Evolutionary conservation across 1,284 basidiomycete species (phyloP).

Genomic region (Irpex sp.): DNA sequence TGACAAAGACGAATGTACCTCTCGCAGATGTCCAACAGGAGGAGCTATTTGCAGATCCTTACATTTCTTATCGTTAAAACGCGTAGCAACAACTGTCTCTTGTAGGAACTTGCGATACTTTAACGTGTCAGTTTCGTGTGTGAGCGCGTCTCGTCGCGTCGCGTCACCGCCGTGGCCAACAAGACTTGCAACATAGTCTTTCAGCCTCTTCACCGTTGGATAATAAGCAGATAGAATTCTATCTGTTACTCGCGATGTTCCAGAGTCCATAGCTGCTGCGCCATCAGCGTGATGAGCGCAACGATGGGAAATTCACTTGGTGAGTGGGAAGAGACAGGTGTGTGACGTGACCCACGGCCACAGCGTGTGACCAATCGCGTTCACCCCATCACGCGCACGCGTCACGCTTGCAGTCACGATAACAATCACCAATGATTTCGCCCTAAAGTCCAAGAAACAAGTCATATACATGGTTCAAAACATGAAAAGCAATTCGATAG

Average conservation of each 20-base stretch:
- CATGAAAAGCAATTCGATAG: conserved; percentile 1
- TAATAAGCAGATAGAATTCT: conserved; percentile 35
- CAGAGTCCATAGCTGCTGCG: neutral
- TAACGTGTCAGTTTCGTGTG: conserved; percentile 15
- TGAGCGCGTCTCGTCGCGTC: neutral
- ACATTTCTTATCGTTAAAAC: neutral
- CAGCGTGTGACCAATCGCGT: neutral
- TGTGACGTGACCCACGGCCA: neutral
- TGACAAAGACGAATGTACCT: conserved; percentile 33
- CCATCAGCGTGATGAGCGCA: neutral
- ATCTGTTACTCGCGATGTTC: neutral
- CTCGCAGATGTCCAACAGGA: conserved; percentile 49
- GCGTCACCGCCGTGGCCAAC: conserved; percentile 22
- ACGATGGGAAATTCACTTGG: neutral
- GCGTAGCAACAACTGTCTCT: conserved; percentile 38
- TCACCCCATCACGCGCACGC: neutral
- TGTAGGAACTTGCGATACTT: conserved; percentile 39
- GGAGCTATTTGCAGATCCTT: conserved; percentile 14
- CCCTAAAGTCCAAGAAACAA: neutral
- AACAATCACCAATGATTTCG: neutral
- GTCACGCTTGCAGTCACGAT: neutral
- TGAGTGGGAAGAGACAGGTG: neutral
- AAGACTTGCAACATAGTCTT: conserved; percentile 39
- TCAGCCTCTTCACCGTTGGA: conserved; percentile 34
- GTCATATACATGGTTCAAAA: neutral